These are phyloP conservation scores for Protea cynaroides DNA, from an alignment of 164 flowering plant species.

Conservation along the genomic window DNA sequence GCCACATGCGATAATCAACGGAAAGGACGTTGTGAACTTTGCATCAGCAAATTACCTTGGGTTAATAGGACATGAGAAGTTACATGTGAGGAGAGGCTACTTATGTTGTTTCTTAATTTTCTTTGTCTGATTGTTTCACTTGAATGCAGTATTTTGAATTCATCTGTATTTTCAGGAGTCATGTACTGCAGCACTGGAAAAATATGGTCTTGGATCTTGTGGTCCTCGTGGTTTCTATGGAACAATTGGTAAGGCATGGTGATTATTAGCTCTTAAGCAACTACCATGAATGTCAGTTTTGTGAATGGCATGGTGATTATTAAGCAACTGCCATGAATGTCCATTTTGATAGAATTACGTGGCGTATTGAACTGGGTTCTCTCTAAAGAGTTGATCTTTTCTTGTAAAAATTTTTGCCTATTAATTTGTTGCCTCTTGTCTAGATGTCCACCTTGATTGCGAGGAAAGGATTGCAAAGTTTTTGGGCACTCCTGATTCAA, in stretches of 20 bases:
- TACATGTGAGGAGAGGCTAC: slow-evolving; percentile 46
- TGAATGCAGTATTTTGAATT: slow-evolving; percentile 3
- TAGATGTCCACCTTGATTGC: slow-evolving; percentile 98
- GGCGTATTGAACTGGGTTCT: not conserved
- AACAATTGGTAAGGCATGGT: slow-evolving; percentile 67
- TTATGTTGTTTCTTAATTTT: not conserved
- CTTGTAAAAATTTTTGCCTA: not conserved
- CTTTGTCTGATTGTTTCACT: not conserved
- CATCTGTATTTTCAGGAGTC: slow-evolving; percentile 54
- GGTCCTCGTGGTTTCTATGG: slow-evolving; percentile 99
- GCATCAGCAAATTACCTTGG: slow-evolving; percentile 97
- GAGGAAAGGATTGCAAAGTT: slow-evolving; percentile 90
- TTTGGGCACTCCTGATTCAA: slow-evolving; percentile 93
- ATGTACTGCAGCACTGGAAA: slow-evolving; percentile 82
- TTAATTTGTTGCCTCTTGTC: slow-evolving; percentile 13
- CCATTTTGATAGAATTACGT: not conserved
- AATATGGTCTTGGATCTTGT: slow-evolving; percentile 98
- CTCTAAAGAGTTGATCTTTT: not conserved
- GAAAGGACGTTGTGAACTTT: slow-evolving; percentile 90
- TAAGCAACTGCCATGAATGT: too few species aligned
- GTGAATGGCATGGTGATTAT: too few species aligned
- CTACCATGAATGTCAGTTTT: not conserved
- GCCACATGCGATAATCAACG: slow-evolving; percentile 66
- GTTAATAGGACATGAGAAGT: slow-evolving; percentile 67
- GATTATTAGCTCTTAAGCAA: slow-evolving; percentile 1